These are phyloP conservation scores for Tulasnella sp. DNA, from an alignment of 768 basidiomycete genomes.

Conservation along the genomic window DNA sequence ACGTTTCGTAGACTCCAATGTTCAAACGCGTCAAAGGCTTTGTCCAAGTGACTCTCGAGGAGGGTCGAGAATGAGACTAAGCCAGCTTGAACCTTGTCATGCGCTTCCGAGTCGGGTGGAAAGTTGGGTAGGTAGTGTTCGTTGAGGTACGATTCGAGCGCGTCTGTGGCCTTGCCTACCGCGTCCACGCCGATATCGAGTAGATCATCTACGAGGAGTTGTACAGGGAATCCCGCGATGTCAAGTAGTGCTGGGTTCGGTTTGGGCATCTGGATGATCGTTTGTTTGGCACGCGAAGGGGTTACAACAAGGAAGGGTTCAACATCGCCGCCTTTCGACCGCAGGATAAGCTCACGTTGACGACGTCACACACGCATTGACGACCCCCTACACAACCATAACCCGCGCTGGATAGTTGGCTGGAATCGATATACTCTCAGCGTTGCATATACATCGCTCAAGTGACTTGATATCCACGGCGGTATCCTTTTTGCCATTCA, in stretches of 20 bases:
- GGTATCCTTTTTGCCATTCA: too few species aligned
- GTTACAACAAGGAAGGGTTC: too few species aligned
- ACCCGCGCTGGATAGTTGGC: too few species aligned
- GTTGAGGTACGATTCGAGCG: conserved; percentile 32
- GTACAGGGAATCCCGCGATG: conserved; percentile 74
- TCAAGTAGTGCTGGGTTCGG: conserved; percentile 31
- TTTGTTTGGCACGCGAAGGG: neutral
- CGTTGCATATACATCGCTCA: too few species aligned
- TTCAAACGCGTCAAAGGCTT: conserved; percentile 87
- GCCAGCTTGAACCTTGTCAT: conserved; percentile 56
- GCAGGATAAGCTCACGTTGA: too few species aligned
- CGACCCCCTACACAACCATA: too few species aligned
- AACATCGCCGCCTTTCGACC: too few species aligned
- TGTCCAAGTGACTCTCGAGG: conserved; percentile 77
- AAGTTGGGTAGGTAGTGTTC: neutral
- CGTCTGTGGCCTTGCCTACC: conserved; percentile 66
- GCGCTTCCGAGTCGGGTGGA: neutral
- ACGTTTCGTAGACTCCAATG: conserved; percentile 84
- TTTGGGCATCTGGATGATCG: neutral
- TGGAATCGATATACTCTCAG: too few species aligned
- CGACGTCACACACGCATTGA: too few species aligned
- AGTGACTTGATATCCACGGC: too few species aligned
- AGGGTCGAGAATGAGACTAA: conserved; percentile 80
- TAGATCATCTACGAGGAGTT: conserved; percentile 76
- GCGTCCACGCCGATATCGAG: conserved; percentile 74